Base-by-base conservation (phyloP, 2,329 filamentous ascomycete species). In the Lasiodiplodia hormozganensis region DNA sequence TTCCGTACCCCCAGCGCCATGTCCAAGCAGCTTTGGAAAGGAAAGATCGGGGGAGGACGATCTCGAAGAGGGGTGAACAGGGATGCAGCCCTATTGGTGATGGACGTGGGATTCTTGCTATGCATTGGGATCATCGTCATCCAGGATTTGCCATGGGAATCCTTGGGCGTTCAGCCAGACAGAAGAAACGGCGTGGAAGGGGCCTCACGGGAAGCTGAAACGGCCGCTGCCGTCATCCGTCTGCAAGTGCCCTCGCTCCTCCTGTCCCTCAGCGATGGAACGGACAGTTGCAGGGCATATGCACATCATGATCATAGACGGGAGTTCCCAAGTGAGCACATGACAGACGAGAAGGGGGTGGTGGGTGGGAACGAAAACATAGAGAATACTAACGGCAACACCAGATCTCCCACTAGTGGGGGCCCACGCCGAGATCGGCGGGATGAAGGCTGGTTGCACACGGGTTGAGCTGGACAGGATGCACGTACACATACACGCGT, bases 351-450 rank as follows among this genome's bases (percentile, higher is more conserved):
- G 43, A 47, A 47, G 40, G 40, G 49, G 49, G 14, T 3, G 49
- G 14, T 3, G 43, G 43, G 43, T 6, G 43, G 14, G 11, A 53
- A 31, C 23, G 25, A 21, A 53, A 53, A 53, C 3, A 53, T 8
- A 12, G 49, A 25, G 51, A 1, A 14, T 21, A 47, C n/a, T 21
- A 47, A 47, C 51, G 53, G 58, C 58, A 49, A 62, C 58, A 62
- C 58, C 58, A 62, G 58, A 62, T 62, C 58, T 62, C 38, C 58
- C 58, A 25, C 58, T 62, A 62, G 40, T 34, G 40, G n/a, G 31
- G 40, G 25, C 7, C 25, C 23, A 25, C 25, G 58, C 58, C 58
- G 58, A 62, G 58, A 62, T 51, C 58, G 58, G 38, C 28, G 40
- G 58, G 40, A 23, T 40, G 16, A 25, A 58, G 21, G n/a, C n/a